These are phyloP conservation scores for Shiraia bambusicola DNA, from an alignment of 2,329 filamentous ascomycete genomes.

Conservation along the genomic window DNA sequence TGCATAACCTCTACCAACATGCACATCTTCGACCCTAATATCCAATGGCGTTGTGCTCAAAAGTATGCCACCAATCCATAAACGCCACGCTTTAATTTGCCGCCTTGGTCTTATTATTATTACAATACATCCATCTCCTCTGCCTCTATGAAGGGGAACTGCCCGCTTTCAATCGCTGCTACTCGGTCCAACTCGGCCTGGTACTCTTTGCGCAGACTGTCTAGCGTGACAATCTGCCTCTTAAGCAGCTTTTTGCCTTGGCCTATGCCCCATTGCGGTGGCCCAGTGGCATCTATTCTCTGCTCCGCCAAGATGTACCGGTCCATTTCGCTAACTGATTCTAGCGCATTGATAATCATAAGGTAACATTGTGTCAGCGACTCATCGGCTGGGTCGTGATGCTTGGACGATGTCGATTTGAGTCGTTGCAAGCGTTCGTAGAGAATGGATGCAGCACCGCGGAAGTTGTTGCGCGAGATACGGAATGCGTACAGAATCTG, in stretches of 20 bases:
- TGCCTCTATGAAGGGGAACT: constrained; percentile 70
- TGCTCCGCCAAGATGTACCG: constrained; percentile 72
- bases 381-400: constrained; percentile 53
- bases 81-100: constrained; percentile 27
- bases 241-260: constrained; percentile 50
- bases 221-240: constrained; percentile 79
- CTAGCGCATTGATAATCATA: constrained; percentile 89
- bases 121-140: constrained; percentile 44
- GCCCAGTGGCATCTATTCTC: constrained; percentile 44
- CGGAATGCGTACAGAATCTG: constrained; percentile 91
- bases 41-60: too few relatives aligned
- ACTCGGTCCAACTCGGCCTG: constrained; percentile 86
- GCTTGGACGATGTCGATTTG: constrained; percentile 41
- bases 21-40: too few relatives aligned
- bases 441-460: constrained; percentile 66
- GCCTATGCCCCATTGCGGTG: constrained; percentile 31
- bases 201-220: constrained; percentile 85
- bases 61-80: not conserved
- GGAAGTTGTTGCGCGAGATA: constrained; percentile 80
- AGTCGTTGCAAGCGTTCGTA: constrained; percentile 59
- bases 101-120: constrained; percentile 12
- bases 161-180: constrained; percentile 82
- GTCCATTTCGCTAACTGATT: constrained; percentile 78
- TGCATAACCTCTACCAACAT: too few relatives aligned
- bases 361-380: constrained; percentile 73